Evolutionary conservation across 768 basidiomycete species (phyloP), one percentile per base, ranked within the genome.

Genomic region (Lactarius indigo): DNA sequence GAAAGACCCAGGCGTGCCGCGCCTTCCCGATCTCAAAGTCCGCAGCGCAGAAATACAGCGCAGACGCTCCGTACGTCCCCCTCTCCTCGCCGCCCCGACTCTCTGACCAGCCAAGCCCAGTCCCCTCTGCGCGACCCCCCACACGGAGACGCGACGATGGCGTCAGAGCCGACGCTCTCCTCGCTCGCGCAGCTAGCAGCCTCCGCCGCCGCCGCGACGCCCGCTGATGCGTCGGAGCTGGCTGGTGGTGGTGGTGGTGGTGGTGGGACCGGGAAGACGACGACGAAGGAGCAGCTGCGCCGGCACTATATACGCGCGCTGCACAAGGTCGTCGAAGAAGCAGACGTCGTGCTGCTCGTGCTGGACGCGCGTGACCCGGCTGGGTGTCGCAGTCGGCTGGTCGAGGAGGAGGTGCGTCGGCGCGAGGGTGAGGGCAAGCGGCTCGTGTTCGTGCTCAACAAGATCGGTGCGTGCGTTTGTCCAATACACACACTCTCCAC

Each of bases 331-430:
- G 90, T 98, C 66, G 95, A 97, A 69, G 83, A 95, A 73, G 89
- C 91, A 69, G 96, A 98, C 74, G 91, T 99, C 37, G 78, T 98
- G 59, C 82, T 98, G 55, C 88, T 91, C 41, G 92, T 94, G 0
- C 82, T 98, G 18, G 97, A 98, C 78, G 96, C 96, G 1, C 82
- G 96, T 47, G 96, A 98, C 79, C 96, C 97, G 2, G 91, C 96
- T 65, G 96, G 96, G 0, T 96, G 94, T 50, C 79, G 96, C 70
- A 96, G 94, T 77, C 82, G 90, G 60, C 82, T 96, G 44, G 94
- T 98, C 5, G 97, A 99, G 75, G 93, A 96, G 73, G 96, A 97
- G 75, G 94, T 97, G 0, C 81, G 91, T 55, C 81, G 92, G 69
- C 82, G 91, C 41, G 94, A 96, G 74, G 80, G 80, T 28, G 92